Percentiles rank a stretch among this genome's conserved stretches.
phyloP scores from a whole-genome alignment of 352 stramenopile species.

The Phytophthora litchii region DNA sequence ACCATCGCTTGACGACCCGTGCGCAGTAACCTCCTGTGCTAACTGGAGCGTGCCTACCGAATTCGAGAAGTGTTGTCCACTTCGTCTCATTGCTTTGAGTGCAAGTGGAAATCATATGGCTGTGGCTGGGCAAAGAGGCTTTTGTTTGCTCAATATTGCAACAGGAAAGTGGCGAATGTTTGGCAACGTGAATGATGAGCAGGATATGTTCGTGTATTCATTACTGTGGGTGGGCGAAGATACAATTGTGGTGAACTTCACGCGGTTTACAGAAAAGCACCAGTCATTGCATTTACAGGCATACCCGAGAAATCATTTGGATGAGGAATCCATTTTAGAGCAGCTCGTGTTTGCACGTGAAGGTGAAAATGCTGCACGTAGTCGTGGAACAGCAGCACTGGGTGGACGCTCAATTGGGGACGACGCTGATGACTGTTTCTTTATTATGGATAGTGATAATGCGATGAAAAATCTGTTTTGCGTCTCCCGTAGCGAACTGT shows the following conservation, averaged over 20 bases:
- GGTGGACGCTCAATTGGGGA: constrained; percentile 12
- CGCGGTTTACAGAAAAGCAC: constrained; percentile 62
- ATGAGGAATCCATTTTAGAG: constrained; percentile 64
- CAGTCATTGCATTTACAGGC: constrained; percentile 60
- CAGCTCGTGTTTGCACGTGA: constrained; percentile 49
- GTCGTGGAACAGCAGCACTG: constrained; percentile 5
- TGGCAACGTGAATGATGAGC: constrained; percentile 86
- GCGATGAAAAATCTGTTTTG: constrained; percentile 59
- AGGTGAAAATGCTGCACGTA: constrained; percentile 25
- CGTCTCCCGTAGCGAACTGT: constrained; percentile 60
- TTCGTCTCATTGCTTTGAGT: constrained; percentile 66
- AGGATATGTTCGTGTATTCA: constrained; percentile 70
- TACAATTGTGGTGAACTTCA: constrained; percentile 66
- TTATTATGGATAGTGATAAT: constrained; percentile 66
- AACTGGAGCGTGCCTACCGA: constrained; percentile 62
- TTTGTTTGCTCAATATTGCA: constrained; percentile 70
- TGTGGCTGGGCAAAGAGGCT: constrained; percentile 72
- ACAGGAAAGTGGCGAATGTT: constrained; percentile 85
- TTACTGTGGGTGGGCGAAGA: constrained; percentile 75
- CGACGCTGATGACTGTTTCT: constrained; percentile 45
- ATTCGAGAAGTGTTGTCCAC: constrained; percentile 71
- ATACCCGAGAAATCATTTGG: constrained; percentile 80
- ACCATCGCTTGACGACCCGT: constrained; percentile 64
- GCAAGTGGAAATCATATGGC: constrained; percentile 63
- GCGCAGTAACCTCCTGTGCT: constrained; percentile 60